These are phyloP conservation scores for Sisymbrium irio DNA, from an alignment of 345 rosid genomes.

Conservation along the genomic window DNA sequence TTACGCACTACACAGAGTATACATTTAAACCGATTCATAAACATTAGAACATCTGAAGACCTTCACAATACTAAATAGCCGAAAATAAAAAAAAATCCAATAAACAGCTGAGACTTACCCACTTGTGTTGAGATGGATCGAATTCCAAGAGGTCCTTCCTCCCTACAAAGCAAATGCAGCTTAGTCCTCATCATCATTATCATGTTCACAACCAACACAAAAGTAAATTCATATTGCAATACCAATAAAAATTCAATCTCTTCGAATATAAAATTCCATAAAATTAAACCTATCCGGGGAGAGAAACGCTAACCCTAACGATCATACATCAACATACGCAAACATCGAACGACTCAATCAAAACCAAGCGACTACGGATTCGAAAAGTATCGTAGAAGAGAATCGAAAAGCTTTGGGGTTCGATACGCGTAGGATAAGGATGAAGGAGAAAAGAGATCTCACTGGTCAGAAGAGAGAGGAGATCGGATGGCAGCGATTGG, in stretches of 20 bases:
- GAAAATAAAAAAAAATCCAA: neutral
- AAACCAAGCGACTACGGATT: neutral
- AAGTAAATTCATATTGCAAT: too few relatives aligned
- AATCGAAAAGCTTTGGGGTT: too few relatives aligned
- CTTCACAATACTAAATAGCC: neutral
- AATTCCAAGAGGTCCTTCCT: slow-evolving; percentile 63
- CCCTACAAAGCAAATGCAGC: slow-evolving; percentile 48
- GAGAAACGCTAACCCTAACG: slow-evolving; percentile 10
- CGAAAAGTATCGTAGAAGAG: neutral
- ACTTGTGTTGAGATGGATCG: slow-evolving; percentile 88
- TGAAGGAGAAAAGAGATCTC: slow-evolving; percentile 15
- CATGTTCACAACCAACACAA: too few relatives aligned
- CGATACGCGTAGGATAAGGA: too few relatives aligned
- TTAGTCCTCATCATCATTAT: slow-evolving; percentile 8
- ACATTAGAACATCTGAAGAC: neutral
- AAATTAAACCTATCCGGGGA: neutral
- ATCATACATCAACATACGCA: neutral
- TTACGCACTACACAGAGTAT: slow-evolving; percentile 67
- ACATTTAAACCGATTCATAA: neutral
- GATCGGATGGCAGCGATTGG: slow-evolving; percentile 48
- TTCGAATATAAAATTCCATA: neutral
- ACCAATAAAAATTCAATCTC: too few relatives aligned
- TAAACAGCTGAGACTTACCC: slow-evolving; percentile 48
- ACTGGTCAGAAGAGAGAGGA: slow-evolving; percentile 41
- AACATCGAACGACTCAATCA: slow-evolving; percentile 3